Base-by-base conservation (phyloP, 2,329 filamentous ascomycete species). In the Nemania sp. region DNA sequence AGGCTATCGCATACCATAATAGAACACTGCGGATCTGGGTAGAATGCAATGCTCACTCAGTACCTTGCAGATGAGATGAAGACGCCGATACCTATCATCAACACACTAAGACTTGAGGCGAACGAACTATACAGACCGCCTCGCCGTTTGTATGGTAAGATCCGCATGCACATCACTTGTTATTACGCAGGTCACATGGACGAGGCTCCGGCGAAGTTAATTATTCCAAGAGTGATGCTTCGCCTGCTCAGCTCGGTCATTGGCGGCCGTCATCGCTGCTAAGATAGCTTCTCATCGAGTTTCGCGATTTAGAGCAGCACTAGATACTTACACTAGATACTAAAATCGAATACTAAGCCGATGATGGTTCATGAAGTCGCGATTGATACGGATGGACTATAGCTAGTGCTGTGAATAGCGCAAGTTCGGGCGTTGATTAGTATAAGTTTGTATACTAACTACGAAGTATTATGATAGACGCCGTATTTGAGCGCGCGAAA, bases 131-230 rank as follows among this genome's bases (percentile, higher is more conserved):
- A 43, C 44, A 30, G 30, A 47, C 42, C 26, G 34, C 3, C 31
- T n/a, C n/a, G n/a, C n/a, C n/a, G n/a, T n/a, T n/a, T 23, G 1
- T 28, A 46, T 56, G 36, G 15, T 12, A 57, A 42, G 34, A 41
- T 53, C 39, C 17, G 49, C 42, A 44, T n/a, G n/a, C n/a, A n/a
- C n/a, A n/a, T n/a, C n/a, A n/a, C n/a, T n/a, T n/a, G n/a, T n/a
- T n/a, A n/a, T n/a, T n/a, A n/a, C n/a, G n/a, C n/a, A 45, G 28
- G 44, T 58, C 56, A 58, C 56, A 55, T 58, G 56, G 52, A 43
- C 31, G 11, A n/a, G n/a, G n/a, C n/a, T n/a, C n/a, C n/a, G n/a
- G n/a, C n/a, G n/a, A n/a, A n/a, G n/a, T n/a, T n/a, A n/a, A n/a
- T n/a, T n/a, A n/a, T n/a, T n/a, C n/a, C n/a, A n/a, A n/a, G n/a